Base-by-base conservation (phyloP, 352 stramenopile species). In the Pythium coloratum region DNA sequence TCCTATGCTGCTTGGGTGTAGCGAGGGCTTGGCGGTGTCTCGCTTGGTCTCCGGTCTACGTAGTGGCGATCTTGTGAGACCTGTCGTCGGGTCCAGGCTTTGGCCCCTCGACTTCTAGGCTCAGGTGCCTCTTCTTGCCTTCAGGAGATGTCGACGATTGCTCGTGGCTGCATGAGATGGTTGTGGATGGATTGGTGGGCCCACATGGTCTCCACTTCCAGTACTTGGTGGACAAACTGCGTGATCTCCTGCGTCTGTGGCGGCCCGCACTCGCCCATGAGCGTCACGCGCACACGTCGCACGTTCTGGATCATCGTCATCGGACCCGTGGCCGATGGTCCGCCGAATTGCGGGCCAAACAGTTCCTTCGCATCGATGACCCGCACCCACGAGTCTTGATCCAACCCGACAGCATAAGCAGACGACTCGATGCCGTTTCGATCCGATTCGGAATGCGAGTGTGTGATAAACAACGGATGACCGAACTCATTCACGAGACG, bases 361-460 rank as follows among this genome's bases (percentile, higher is more conserved):
- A 60, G 32, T 60, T 60, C 55, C 3, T 33, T 47, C 18, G 18
- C 55, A 28, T 60, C 55, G 0, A 60, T 34, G n/a, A 60, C 16
- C 8, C 32, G 55, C 5, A 60, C 32, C 55, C 55, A 60, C 34
- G 55, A 60, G n/a, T 60, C 55, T 24, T 60, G 44, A 13, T 51
- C 44, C 44, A 51, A 18, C 3, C 24, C 26, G 16, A 51, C 44
- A 51, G 16, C 12, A 7, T 28, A 51, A 3, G 18, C 44, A 51
- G 44, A 28, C 18, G 44, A 7, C n/a, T 51, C 6, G 6, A 13
- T 16, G 44, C 5, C 14, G 12, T 26, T 16, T 51, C 44, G 16
- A 10, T 51, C 44, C 3, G 44, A 51, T 18, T 51, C 44, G n/a
- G 44, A 51, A 28, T 51, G 44, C 44, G 44, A 51, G 44, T 51